Conservation (phyloP, 257 asterid genomes). For the Solanum commersonii region DNA sequence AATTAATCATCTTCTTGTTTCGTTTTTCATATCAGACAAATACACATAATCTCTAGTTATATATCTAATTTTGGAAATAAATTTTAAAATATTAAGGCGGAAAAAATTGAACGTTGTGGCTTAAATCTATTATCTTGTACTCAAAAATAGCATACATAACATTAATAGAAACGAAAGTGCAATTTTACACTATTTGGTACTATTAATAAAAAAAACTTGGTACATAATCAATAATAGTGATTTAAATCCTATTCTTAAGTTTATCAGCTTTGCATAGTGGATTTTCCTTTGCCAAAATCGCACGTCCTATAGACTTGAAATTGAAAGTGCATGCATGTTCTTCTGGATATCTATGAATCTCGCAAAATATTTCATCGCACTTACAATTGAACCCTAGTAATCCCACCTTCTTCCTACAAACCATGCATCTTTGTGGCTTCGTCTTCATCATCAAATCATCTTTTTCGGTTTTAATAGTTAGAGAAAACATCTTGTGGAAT, state of each 20-base stretch:
- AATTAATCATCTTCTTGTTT: not conserved
- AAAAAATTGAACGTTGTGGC: not conserved
- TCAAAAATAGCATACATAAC: not conserved
- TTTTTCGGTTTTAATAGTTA: not conserved
- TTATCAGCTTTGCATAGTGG: slow-evolving; percentile 13
- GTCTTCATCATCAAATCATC: not conserved
- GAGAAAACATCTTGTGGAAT: not conserved
- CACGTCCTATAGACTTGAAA: slow-evolving; percentile 17
- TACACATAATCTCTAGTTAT: not conserved
- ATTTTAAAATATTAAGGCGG: not conserved
- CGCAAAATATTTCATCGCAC: slow-evolving; percentile 21
- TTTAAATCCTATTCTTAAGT: slow-evolving; percentile 2
- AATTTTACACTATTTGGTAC: not conserved
- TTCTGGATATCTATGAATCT: slow-evolving; percentile 25
- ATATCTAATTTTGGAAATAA: not conserved
- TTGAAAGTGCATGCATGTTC: slow-evolving; percentile 16
- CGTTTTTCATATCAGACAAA: not conserved
- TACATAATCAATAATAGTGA: not conserved
- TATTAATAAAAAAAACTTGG: not conserved
- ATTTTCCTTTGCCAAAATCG: slow-evolving; percentile 12
- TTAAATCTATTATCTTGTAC: not conserved
- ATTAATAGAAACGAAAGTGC: not conserved
- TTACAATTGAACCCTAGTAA: slow-evolving; percentile 15
- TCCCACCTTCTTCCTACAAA: slow-evolving; percentile 20
- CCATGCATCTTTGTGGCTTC: slow-evolving; percentile 5